phyloP scores from a whole-genome alignment of 2,329 filamentous ascomycete genomes.

The Botrytis deweyae region DNA sequence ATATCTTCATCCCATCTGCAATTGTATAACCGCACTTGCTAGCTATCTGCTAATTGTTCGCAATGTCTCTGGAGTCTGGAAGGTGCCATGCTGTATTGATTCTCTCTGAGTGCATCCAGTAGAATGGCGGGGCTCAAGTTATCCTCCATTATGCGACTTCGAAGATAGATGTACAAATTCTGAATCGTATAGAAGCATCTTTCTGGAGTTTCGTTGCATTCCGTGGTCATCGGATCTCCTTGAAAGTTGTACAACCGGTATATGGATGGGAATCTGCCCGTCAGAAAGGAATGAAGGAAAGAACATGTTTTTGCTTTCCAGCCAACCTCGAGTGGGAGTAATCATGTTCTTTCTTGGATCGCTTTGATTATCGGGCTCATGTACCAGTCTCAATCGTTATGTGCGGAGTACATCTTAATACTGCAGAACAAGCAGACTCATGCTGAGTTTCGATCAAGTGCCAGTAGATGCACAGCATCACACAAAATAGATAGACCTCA shows the following conservation, averaged over 20 bases:
- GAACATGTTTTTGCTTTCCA: not conserved
- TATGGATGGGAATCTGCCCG: not conserved
- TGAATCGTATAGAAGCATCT: not conserved
- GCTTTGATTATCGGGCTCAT: not conserved
- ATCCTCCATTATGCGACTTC: not conserved
- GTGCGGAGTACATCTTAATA: not conserved
- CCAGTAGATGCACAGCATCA: not conserved
- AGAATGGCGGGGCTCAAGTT: not conserved
- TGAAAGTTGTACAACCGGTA: not conserved
- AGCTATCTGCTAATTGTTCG: not conserved
- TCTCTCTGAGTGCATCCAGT: not conserved
- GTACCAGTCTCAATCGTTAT: not conserved
- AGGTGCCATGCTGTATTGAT: not conserved
- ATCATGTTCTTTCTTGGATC: not conserved
- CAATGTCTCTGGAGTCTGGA: not conserved
- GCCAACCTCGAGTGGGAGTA: not conserved
- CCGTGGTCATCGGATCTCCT: not conserved
- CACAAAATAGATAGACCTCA: not conserved
- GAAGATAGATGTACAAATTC: not conserved
- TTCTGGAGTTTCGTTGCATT: not conserved
- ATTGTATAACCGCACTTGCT: not conserved
- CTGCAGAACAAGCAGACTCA: not conserved
- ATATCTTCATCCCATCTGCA: too few relatives aligned
- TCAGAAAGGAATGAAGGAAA: not conserved
- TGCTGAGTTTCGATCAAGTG: not conserved